These are phyloP conservation scores for Penicillium frequentans DNA, from an alignment of 2,329 filamentous ascomycete genomes.

Conservation along the genomic window DNA sequence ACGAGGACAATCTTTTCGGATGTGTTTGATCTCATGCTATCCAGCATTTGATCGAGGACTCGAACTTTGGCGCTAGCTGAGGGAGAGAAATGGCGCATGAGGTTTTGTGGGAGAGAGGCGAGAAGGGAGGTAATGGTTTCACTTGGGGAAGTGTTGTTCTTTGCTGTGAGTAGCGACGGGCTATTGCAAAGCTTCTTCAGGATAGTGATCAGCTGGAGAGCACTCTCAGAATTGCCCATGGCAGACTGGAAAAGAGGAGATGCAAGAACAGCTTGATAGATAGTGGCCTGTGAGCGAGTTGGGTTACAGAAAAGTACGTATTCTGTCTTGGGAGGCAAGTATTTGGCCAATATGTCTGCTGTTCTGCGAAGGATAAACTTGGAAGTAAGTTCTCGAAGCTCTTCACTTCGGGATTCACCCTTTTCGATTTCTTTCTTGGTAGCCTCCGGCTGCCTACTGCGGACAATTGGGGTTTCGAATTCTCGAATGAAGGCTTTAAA, in stretches of 20 bases:
- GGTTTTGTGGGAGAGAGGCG: constrained; percentile 54
- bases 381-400: constrained; percentile 60
- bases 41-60: constrained; percentile 65
- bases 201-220: constrained; percentile 68
- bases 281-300: constrained; percentile 58
- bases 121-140: constrained; percentile 51
- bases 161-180: constrained; percentile 60
- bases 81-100: constrained; percentile 55
- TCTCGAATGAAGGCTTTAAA: constrained; percentile 63
- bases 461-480: constrained; percentile 65
- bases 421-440: constrained; percentile 62
- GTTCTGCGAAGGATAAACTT: constrained; percentile 67
- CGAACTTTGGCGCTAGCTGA: constrained; percentile 66
- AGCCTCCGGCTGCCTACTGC: constrained; percentile 64
- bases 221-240: constrained; percentile 61
- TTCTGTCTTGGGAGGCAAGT: constrained; percentile 66
- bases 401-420: constrained; percentile 61
- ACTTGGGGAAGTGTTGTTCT: constrained; percentile 48
- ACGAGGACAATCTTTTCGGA: constrained; percentile 72
- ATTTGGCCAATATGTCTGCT: constrained; percentile 65
- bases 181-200: constrained; percentile 75
- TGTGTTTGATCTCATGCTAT: constrained; percentile 60
- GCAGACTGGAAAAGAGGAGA: constrained; percentile 64
- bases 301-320: constrained; percentile 67
- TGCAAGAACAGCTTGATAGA: constrained; percentile 64